Evolutionary conservation across 202 grass and related monocot genomes (phyloP).

Genomic region (Elaeis oleifera): DNA sequence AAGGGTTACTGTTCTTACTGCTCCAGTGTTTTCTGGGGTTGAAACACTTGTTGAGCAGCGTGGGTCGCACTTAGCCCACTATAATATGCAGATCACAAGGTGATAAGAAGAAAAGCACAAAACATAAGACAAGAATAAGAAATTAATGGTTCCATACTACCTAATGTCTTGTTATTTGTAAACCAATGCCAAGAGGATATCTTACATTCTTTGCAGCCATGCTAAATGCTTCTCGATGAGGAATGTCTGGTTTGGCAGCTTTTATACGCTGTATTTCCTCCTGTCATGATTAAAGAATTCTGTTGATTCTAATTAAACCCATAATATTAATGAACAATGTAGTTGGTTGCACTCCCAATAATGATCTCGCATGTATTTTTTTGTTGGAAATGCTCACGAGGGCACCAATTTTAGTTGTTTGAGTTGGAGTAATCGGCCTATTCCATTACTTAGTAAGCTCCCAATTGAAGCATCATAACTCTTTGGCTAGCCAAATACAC

Average conservation of each 20-base stretch:
- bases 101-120: constrained; percentile 5
- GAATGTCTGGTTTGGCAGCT: constrained; percentile 84
- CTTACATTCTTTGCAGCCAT: constrained; percentile 99
- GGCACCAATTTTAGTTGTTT: no score
- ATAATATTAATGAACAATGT: background rate
- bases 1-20: constrained; percentile 35
- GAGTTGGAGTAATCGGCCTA: no score
- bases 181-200: background rate
- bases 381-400: background rate
- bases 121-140: background rate
- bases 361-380: background rate
- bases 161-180: background rate
- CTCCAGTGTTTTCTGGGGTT: constrained; percentile 34
- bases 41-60: constrained; percentile 65
- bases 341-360: background rate
- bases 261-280: constrained; percentile 98
- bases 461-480: no score
- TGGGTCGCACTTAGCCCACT: constrained; percentile 93
- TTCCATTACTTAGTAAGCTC: no score
- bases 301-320: no score
- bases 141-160: no score
- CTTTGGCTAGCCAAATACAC: no score
- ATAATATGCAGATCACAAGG: background rate
- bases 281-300: constrained; percentile 25
- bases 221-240: constrained; percentile 97